These are phyloP conservation scores for Ambrosia trifida DNA, from an alignment of 129 eudicot species.

Conservation along the genomic window DNA sequence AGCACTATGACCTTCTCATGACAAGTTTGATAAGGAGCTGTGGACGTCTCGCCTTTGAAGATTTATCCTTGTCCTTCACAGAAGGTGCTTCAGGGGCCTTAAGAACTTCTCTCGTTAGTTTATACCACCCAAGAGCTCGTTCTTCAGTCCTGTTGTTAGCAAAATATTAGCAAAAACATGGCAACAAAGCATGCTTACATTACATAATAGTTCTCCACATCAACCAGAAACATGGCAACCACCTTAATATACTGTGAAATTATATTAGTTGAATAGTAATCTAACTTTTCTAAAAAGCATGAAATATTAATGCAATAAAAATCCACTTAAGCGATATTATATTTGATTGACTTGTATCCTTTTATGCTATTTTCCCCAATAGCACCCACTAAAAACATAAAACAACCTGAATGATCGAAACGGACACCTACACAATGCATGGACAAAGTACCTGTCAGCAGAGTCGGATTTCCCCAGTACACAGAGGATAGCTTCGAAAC, in stretches of 20 bases:
- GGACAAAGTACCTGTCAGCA: conserved; percentile 67
- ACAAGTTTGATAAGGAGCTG: conserved; percentile 95
- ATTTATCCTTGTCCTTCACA: conserved; percentile 66
- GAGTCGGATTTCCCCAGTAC: conserved; percentile 85
- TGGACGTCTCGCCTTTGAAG: conserved; percentile 79
- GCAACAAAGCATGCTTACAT: neutral
- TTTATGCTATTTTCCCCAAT: neutral
- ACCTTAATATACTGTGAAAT: neutral
- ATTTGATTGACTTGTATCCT: neutral
- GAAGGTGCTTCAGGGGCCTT: conserved; percentile 76
- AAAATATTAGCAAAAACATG: conserved; percentile 15
- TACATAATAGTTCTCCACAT: conserved; percentile 11
- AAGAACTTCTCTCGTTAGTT: conserved; percentile 83
- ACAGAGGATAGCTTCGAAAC: conserved; percentile 95
- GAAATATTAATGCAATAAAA: neutral
- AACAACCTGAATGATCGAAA: neutral
- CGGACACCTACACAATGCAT: neutral
- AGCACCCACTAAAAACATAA: neutral
- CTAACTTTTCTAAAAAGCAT: neutral
- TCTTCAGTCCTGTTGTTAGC: conserved; percentile 68
- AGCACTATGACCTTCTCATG: conserved; percentile 73
- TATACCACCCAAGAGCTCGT: conserved; percentile 97
- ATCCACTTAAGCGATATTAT: neutral
- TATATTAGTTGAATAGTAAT: conserved; percentile 1
- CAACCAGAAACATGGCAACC: conserved; percentile 18